Conservation (phyloP, 192 early-diverging fungal species). For the Coemansia guatemalensis region DNA sequence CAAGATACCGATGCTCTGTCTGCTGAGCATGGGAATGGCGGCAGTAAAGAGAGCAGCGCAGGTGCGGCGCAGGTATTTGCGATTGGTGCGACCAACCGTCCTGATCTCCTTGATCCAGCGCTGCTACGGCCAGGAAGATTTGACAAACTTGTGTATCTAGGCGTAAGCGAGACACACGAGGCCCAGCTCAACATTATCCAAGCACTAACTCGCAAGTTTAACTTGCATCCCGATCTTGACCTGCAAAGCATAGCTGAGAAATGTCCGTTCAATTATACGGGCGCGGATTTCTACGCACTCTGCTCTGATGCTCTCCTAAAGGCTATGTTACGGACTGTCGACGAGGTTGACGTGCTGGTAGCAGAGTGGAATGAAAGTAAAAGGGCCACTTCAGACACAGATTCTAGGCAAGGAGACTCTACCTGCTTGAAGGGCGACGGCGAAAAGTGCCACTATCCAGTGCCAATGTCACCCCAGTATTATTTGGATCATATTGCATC, state of each 20-base stretch:
- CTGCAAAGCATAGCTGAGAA: conserved; percentile 72
- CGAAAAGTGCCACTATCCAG: conserved; percentile 36
- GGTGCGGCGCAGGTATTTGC: conserved; percentile 80
- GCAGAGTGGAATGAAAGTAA: conserved; percentile 32
- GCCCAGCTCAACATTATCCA: conserved; percentile 85
- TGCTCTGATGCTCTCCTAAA: conserved; percentile 97
- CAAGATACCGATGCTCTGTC: conserved; percentile 45
- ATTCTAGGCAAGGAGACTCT: background rate
- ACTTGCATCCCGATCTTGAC: conserved; percentile 76
- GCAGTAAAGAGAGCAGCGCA: conserved; percentile 45
- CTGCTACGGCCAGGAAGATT: conserved; percentile 94
- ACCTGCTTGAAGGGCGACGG: background rate
- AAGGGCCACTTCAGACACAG: conserved; percentile 10
- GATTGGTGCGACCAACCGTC: conserved; percentile 98
- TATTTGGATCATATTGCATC: conserved; percentile 83
- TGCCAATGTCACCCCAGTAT: conserved; percentile 82
- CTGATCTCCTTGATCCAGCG: conserved; percentile 93
- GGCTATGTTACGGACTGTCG: conserved; percentile 88
- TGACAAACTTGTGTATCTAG: conserved; percentile 95
- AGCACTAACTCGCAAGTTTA: conserved; percentile 95
- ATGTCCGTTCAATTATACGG: conserved; percentile 92
- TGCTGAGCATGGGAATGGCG: conserved; percentile 19
- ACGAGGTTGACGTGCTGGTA: conserved; percentile 62
- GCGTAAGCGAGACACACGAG: conserved; percentile 88
- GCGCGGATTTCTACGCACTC: conserved; percentile 98